phyloP scores from a whole-genome alignment of 2,329 filamentous ascomycete genomes.

The Alternaria gaisen region DNA sequence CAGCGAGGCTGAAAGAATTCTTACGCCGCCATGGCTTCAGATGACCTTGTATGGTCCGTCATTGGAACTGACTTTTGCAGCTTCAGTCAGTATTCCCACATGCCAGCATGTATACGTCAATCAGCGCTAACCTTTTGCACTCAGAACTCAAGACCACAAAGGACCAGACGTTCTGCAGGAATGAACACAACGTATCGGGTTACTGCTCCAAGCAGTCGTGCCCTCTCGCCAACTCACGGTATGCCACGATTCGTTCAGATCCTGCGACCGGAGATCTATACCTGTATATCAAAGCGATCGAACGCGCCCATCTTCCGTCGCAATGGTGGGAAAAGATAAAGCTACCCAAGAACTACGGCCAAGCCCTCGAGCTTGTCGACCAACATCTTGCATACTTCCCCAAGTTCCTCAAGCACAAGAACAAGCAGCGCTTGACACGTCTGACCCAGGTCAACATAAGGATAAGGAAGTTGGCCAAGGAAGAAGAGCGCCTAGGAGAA shows the following conservation, averaged over 20 bases:
- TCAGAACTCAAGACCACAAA: slow-evolving; percentile 72
- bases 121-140: neutral
- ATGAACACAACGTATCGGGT: slow-evolving; percentile 70
- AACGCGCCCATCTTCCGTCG: slow-evolving; percentile 75
- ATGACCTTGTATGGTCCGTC: slow-evolving; percentile 92
- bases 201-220: slow-evolving; percentile 69
- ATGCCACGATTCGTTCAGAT: slow-evolving; percentile 88
- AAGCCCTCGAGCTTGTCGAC: slow-evolving; percentile 82
- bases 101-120: neutral
- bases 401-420: slow-evolving; percentile 91
- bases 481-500: slow-evolving; percentile 90
- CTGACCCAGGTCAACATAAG: slow-evolving; percentile 89
- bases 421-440: slow-evolving; percentile 93
- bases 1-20: neutral
- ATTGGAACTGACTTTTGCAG: slow-evolving; percentile 96
- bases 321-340: slow-evolving; percentile 96
- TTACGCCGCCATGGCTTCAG: slow-evolving; percentile 52
- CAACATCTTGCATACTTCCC: slow-evolving; percentile 79
- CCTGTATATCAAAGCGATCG: slow-evolving; percentile 91
- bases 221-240: slow-evolving; percentile 88
- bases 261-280: slow-evolving; percentile 84
- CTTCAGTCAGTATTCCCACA: slow-evolving; percentile 63
- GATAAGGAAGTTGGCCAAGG: slow-evolving; percentile 79
- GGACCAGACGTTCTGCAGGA: slow-evolving; percentile 88
- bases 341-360: slow-evolving; percentile 87